phyloP scores from a whole-genome alignment of 805 yeast genomes.

The Starmerella geochares region DNA sequence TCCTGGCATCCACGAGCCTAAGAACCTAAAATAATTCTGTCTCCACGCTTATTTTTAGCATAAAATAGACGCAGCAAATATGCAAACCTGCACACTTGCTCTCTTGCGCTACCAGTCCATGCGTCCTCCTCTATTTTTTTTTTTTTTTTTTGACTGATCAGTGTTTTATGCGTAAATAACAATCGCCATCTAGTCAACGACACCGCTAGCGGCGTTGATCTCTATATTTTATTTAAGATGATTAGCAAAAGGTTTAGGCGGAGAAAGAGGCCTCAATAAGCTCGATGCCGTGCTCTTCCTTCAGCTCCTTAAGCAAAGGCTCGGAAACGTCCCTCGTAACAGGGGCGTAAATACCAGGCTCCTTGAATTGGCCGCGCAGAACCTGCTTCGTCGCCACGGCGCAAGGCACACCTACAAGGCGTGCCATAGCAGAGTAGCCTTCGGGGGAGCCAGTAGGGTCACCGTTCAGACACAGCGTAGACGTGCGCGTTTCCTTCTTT shows the following conservation, averaged over 20 bases:
- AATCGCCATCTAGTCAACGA: no score
- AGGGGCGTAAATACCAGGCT: conserved; percentile 87
- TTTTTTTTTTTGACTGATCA: no score
- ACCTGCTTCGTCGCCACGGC: conserved; percentile 88
- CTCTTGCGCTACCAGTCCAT: no score
- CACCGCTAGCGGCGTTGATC: no score
- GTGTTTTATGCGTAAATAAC: no score
- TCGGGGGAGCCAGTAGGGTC: conserved; percentile 51
- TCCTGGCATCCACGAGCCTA: background rate
- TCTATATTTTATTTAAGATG: no score
- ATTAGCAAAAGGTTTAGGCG: conserved; percentile 13
- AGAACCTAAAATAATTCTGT: no score
- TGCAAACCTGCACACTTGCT: no score
- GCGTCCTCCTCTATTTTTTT: no score
- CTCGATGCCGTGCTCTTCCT: conserved; percentile 79
- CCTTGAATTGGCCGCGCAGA: conserved; percentile 64
- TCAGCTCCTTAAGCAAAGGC: conserved; percentile 82
- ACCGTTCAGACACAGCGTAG: conserved; percentile 92
- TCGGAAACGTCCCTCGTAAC: conserved; percentile 81
- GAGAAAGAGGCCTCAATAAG: conserved; percentile 72
- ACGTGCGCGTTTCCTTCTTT: conserved; percentile 78
- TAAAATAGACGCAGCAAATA: no score
- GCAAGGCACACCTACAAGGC: conserved; percentile 95
- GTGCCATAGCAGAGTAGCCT: conserved; percentile 97
- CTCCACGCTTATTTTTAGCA: no score